phyloP scores from a whole-genome alignment of 2,329 filamentous ascomycete species.

The Apiospora kogelbergensis region DNA sequence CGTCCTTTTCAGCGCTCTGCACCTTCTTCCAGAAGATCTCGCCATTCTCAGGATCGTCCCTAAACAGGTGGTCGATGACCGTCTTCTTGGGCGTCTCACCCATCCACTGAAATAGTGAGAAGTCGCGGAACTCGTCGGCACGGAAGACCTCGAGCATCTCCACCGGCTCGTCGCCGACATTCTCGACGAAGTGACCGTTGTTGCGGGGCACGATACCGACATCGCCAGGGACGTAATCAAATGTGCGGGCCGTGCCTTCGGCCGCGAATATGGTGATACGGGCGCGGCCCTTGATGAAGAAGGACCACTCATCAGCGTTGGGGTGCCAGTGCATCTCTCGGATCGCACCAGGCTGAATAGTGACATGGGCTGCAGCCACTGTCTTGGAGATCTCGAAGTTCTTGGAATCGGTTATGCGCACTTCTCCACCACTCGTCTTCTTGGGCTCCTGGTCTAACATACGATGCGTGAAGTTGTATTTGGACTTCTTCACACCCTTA shows the following conservation, averaged over 20 bases:
- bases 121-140: constrained; percentile 69
- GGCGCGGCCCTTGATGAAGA: constrained; percentile 71
- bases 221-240: constrained; percentile 73
- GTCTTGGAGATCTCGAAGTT: constrained; percentile 75
- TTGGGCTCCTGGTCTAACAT: constrained; percentile 70
- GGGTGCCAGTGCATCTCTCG: constrained; percentile 85
- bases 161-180: constrained; percentile 72
- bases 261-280: constrained; percentile 74
- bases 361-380: constrained; percentile 70
- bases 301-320: constrained; percentile 77
- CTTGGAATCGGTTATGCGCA: constrained; percentile 73
- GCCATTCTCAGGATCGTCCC: constrained; percentile 58
- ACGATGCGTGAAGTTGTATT: constrained; percentile 67
- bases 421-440: constrained; percentile 65
- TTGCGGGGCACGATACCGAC: constrained; percentile 76
- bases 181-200: constrained; percentile 82
- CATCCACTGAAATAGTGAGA: constrained; percentile 74
- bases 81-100: constrained; percentile 68
- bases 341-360: constrained; percentile 69
- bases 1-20: constrained; percentile 60
- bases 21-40: constrained; percentile 63
- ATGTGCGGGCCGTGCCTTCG: constrained; percentile 68
- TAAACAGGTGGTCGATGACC: constrained; percentile 67
- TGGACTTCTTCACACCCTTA: constrained; percentile 64
- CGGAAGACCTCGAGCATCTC: constrained; percentile 77